Evolutionary conservation across 108 stramenopile species (phyloP).

Genomic region (Mayamaea pseudoterrestris): DNA sequence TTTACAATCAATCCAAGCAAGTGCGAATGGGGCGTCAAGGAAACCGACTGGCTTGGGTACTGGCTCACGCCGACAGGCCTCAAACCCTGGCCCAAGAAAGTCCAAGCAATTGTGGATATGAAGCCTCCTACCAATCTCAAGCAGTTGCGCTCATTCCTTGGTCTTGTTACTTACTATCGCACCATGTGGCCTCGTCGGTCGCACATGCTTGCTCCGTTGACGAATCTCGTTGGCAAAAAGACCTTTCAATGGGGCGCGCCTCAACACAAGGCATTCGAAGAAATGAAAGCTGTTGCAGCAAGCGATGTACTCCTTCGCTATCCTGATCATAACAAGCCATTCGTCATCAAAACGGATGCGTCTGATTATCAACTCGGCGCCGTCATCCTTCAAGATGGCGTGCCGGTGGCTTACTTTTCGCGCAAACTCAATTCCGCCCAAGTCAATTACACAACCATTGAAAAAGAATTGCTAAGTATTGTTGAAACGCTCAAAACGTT

Average conservation of each 20-base stretch:
- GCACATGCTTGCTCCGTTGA: constrained; percentile 23
- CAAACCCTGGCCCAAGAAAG: constrained; percentile 27
- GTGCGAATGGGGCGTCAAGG: constrained; percentile 26
- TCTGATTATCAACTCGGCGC: constrained; percentile 28
- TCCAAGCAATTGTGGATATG: constrained; percentile 18
- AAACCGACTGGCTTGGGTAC: constrained; percentile 33
- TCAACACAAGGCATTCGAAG: constrained; percentile 26
- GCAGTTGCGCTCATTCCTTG: constrained; percentile 30
- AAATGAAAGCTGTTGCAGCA: constrained; percentile 28
- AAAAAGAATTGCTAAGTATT: constrained; percentile 29
- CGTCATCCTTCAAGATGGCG: constrained; percentile 23
- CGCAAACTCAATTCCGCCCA: constrained; percentile 27
- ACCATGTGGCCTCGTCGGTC: constrained; percentile 16
- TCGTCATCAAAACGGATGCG: constrained; percentile 35
- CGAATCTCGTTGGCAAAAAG: constrained; percentile 7
- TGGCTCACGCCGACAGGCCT: constrained; percentile 30
- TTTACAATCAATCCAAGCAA: constrained; percentile 32
- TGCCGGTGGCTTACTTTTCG: constrained; percentile 27
- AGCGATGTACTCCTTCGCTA: constrained; percentile 15
- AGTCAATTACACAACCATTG: constrained; percentile 18
- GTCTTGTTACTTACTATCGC: constrained; percentile 32
- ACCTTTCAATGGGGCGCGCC: constrained; percentile 1
- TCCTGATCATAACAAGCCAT: constrained; percentile 26
- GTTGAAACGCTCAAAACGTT: constrained; percentile 29
- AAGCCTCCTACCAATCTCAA: constrained; percentile 8